Evolutionary conservation across 2,329 filamentous ascomycete species (phyloP).

Genomic region (Periconia digitata): DNA sequence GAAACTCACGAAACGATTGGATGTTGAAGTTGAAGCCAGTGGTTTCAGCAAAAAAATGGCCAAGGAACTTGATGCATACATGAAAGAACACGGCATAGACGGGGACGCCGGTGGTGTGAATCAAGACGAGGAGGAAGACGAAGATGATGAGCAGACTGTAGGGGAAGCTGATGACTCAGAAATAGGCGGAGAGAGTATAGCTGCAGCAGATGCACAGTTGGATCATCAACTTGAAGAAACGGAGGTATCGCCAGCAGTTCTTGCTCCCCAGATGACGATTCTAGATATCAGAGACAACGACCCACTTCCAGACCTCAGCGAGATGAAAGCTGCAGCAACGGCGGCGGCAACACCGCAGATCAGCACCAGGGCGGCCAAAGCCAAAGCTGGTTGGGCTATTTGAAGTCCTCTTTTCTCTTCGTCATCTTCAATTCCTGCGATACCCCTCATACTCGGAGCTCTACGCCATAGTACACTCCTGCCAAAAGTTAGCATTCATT

Average conservation of each 20-base stretch:
- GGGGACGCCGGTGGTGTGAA: slow-evolving; percentile 49
- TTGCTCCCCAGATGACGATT: slow-evolving; percentile 38
- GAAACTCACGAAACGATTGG: slow-evolving; percentile 69
- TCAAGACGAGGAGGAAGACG: slow-evolving; percentile 24
- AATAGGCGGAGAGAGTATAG: not conserved
- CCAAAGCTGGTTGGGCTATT: slow-evolving; percentile 39
- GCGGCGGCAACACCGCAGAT: slow-evolving; percentile 24
- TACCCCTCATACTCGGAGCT: slow-evolving; percentile 5
- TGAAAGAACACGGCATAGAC: slow-evolving; percentile 69
- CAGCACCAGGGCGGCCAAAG: slow-evolving; percentile 40
- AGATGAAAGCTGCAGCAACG: slow-evolving; percentile 31
- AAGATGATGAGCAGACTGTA: slow-evolving; percentile 13
- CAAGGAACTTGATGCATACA: slow-evolving; percentile 88
- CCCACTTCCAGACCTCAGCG: slow-evolving; percentile 32
- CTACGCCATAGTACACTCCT: not conserved
- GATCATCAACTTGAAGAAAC: not conserved
- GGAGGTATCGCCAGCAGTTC: slow-evolving; percentile 9
- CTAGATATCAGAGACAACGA: slow-evolving; percentile 41
- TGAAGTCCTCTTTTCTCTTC: slow-evolving; percentile 9
- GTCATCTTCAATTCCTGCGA: slow-evolving; percentile 8
- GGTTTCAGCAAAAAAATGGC: slow-evolving; percentile 97
- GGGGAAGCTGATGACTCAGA: slow-evolving; percentile 4
- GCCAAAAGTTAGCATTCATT: not conserved
- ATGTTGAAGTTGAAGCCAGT: slow-evolving; percentile 86
- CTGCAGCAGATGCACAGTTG: not conserved